Conservation (phyloP, 495 filamentous ascomycete species). For the Opeltia flavorubescens region DNA sequence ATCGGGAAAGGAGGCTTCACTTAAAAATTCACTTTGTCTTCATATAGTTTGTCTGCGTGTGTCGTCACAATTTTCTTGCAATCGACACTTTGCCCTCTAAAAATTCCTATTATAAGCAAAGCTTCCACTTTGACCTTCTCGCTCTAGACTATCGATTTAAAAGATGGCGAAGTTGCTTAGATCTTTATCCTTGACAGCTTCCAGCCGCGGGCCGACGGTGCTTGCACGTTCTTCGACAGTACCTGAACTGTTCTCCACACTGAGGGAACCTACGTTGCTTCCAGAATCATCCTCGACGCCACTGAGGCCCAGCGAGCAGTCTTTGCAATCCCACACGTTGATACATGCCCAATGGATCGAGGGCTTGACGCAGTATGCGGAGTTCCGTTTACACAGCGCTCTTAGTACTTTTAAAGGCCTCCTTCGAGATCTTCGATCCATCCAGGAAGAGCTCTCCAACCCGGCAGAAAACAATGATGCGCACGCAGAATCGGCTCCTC, state of each 20-base stretch:
- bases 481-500: not conserved
- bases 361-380: not conserved
- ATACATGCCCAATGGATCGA: not conserved
- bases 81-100: too few species aligned
- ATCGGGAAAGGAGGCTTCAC: too few species aligned
- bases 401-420: not conserved
- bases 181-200: too few species aligned
- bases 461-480: not conserved
- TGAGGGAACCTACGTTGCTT: too few species aligned
- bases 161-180: too few species aligned
- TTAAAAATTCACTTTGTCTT: too few species aligned
- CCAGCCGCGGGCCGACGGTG: not conserved
- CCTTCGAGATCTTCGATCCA: not conserved
- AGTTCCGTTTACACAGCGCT: not conserved
- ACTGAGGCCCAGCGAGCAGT: not conserved
- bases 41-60: too few species aligned
- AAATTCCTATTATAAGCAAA: too few species aligned
- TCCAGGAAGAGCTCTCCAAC: not conserved
- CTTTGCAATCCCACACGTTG: not conserved
- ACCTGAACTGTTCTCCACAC: not conserved
- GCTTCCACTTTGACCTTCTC: too few species aligned
- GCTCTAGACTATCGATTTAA: too few species aligned
- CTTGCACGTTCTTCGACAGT: not conserved
- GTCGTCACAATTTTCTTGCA: too few species aligned
- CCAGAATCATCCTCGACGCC: not conserved